Base-by-base conservation (phyloP, 805 yeast species). In the Lipomyces chichibuensis region DNA sequence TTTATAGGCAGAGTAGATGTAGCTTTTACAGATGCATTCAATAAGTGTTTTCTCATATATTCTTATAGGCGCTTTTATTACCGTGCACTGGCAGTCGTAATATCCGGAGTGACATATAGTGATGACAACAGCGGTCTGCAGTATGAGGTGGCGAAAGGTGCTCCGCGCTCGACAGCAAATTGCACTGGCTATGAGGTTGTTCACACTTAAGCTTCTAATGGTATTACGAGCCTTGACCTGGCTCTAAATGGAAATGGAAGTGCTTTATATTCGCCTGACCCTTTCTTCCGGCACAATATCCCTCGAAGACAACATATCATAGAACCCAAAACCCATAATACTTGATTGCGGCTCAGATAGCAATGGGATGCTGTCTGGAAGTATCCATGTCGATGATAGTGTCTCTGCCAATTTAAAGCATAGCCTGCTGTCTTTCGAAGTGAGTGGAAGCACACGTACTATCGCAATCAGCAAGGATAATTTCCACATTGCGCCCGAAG, bases 321-420 rank as follows among this genome's bases (percentile, higher is more conserved):
- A 92, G 0, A 78, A 91, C 13, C 84, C 80, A 73, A 76, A 96
- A 90, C 75, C 94, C 96, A 14, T 90, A 85, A 74, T 86, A 90
- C 0, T 73, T 91, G 35, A 80, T 86, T 1, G 76, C 90, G 59
- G 90, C 88, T 0, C 80, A 23, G 82, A 81, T 65, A 65, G 73
- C 2, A 66, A 76, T 0, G 85, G 84, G 0, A 64, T 70, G 5
- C 88, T 89, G 0, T 75, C 77, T 0, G 87, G 87, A 1, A 74
- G 76, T 4, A 74, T 91, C 43, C 91, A 89, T 74, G 76, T 88
- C 54, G 96, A 91, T 75, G 96, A 91, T 76, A 94, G 93, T 14
- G 89, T 87, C 71, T 81, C 91, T 0, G 39, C 56, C 32, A 27
- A 29, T 52, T 25, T 32, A 23, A 9, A 20, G 2, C 7, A 20